Percentiles rank a stretch among this genome's conserved stretches.
phyloP scores from a whole-genome alignment of 176 grass and related monocot genomes.

The Raddia distichophylla region DNA sequence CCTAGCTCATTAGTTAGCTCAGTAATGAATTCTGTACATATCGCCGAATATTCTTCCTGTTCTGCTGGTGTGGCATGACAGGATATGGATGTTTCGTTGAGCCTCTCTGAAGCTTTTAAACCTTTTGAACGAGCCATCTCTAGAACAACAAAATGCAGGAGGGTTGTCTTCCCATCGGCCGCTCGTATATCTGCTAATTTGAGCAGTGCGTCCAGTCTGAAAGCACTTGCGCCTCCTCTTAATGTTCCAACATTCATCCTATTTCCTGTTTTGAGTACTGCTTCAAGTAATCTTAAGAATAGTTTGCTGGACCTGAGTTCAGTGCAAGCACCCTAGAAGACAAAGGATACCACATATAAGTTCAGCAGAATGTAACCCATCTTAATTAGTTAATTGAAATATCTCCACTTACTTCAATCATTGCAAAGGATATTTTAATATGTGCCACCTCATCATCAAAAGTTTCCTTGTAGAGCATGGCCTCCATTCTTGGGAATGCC shows the following conservation, averaged over 20 bases:
- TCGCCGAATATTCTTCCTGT: constrained; percentile 27
- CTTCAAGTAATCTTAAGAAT: constrained; percentile 86
- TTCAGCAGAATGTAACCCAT: background rate
- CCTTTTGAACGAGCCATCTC: constrained; percentile 71
- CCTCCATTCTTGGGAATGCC: constrained; percentile 79
- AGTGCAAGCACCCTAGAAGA: constrained; percentile 65
- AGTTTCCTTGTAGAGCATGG: constrained; percentile 76
- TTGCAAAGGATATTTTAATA: constrained; percentile 67
- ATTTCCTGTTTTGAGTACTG: constrained; percentile 94
- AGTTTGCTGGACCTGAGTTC: constrained; percentile 80
- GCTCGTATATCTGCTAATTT: constrained; percentile 90
- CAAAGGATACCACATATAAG: constrained; percentile 7
- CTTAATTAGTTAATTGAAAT: constrained; percentile 10
- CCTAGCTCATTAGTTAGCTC: constrained; percentile 71
- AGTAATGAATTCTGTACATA: constrained; percentile 55
- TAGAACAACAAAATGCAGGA: constrained; percentile 91
- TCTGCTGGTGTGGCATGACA: constrained; percentile 24
- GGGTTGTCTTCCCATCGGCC: constrained; percentile 79
- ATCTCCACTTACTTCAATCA: constrained; percentile 64
- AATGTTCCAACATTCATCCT: constrained; percentile 90
- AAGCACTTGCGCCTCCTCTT: constrained; percentile 84
- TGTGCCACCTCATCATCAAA: constrained; percentile 91
- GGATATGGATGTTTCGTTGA: background rate
- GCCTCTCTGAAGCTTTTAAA: constrained; percentile 29
- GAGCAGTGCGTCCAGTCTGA: constrained; percentile 70